Percentiles rank a stretch among this genome's conserved stretches.
Evolutionary conservation across 228 moss, liverwort and hornwort genomes (phyloP).

Genomic region (Sphagnum fallax): DNA sequence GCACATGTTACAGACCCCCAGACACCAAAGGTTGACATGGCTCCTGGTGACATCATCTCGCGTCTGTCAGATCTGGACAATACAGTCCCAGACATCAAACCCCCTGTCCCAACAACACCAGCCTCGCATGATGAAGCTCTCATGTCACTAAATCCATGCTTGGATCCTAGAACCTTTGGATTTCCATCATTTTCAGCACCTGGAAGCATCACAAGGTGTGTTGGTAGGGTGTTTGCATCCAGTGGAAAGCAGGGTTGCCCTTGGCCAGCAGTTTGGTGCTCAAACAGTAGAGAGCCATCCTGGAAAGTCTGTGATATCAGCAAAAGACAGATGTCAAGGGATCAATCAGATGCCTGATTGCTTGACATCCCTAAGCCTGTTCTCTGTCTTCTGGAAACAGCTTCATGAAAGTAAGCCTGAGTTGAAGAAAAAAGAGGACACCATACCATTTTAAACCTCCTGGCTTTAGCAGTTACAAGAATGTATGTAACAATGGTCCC

Average conservation of each 20-base stretch:
- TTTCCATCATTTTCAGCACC: slow-evolving; percentile 41
- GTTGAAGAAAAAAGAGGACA: no score
- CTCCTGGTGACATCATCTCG: slow-evolving; percentile 61
- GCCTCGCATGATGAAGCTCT: slow-evolving; percentile 43
- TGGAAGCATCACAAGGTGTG: slow-evolving; percentile 38
- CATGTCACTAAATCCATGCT: slow-evolving; percentile 32
- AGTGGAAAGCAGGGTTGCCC: slow-evolving; percentile 42
- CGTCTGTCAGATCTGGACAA: slow-evolving; percentile 40
- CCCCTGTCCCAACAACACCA: slow-evolving; percentile 27
- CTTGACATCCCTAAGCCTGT: slow-evolving; percentile 8
- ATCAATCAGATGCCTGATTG: slow-evolving; percentile 21
- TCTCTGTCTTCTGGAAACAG: neutral
- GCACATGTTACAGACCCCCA: slow-evolving; percentile 67
- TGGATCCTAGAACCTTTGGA: slow-evolving; percentile 30
- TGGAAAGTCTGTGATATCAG: slow-evolving; percentile 36
- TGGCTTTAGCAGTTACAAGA: no score
- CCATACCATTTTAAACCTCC: no score
- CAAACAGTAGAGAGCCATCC: slow-evolving; percentile 65
- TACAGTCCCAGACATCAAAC: slow-evolving; percentile 10
- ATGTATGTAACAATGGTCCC: no score
- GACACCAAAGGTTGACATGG: slow-evolving; percentile 40
- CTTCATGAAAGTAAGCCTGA: neutral
- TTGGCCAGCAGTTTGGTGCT: slow-evolving; percentile 78
- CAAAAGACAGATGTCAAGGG: slow-evolving; percentile 24
- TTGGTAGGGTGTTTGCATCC: slow-evolving; percentile 46